These are phyloP conservation scores for Botrytis cinerea DNA, from an alignment of 2,329 filamentous ascomycete species.

Conservation along the genomic window DNA sequence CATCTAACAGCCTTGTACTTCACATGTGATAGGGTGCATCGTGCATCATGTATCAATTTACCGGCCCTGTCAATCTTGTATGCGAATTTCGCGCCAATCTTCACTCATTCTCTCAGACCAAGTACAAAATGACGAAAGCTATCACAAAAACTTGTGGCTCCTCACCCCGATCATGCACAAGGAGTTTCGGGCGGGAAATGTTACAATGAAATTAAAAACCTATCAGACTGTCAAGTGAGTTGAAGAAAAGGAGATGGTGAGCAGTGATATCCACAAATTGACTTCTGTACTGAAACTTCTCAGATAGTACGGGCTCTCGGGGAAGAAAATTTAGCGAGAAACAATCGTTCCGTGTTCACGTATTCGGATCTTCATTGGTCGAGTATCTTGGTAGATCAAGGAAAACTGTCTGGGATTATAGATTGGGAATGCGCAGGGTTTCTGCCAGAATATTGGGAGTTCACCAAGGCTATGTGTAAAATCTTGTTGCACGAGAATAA, in stretches of 20 bases:
- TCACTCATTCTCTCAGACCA: neutral
- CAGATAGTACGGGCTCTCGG: neutral
- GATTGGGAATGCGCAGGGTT: conserved; percentile 3
- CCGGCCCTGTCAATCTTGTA: neutral
- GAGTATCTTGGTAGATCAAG: neutral
- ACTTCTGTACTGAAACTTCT: neutral
- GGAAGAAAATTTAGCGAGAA: neutral
- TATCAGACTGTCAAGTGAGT: neutral
- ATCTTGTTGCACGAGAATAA: neutral
- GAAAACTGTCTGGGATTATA: neutral
- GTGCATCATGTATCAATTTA: neutral
- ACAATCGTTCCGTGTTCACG: neutral
- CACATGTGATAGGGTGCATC: neutral
- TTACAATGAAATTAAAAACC: neutral
- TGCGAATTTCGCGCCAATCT: neutral
- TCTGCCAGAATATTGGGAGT: neutral
- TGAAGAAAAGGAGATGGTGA: neutral
- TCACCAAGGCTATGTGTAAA: neutral
- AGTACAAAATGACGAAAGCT: neutral
- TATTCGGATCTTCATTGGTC: conserved; percentile 4
- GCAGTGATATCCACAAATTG: neutral
- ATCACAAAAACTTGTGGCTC: neutral
- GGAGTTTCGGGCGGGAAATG: neutral
- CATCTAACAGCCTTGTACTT: neutral
- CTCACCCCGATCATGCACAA: neutral